phyloP scores from a whole-genome alignment of 164 flowering plant species.

The Kingdonia uniflora region DNA sequence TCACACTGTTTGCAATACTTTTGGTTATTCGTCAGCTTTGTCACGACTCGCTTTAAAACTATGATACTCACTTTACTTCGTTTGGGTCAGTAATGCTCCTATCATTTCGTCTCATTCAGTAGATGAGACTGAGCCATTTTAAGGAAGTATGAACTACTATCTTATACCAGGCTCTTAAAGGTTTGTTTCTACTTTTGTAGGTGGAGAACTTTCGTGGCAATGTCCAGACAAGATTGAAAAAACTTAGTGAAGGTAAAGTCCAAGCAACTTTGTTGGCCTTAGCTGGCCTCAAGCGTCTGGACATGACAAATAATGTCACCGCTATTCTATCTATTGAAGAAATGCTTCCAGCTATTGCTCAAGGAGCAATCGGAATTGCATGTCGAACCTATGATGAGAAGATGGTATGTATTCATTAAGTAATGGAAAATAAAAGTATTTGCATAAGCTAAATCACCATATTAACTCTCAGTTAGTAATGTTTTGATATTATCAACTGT shows the following conservation, averaged over 20 bases:
- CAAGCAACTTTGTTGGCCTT: conserved; percentile 89
- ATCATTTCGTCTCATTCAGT: no score
- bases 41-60: no score
- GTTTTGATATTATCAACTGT: no score
- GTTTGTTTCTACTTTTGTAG: conserved; percentile 20
- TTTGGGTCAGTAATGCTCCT: no score
- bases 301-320: conserved; percentile 77
- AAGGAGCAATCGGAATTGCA: conserved; percentile 99
- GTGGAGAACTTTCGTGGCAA: conserved; percentile 89
- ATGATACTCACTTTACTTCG: no score
- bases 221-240: conserved; percentile 86
- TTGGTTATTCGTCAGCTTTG: no score
- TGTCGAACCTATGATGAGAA: conserved; percentile 75
- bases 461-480: no score
- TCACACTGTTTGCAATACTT: no score
- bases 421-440: neutral
- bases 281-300: conserved; percentile 85
- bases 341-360: conserved; percentile 99
- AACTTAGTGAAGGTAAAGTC: conserved; percentile 77
- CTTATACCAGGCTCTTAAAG: no score
- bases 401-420: conserved; percentile 43
- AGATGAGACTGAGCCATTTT: no score
- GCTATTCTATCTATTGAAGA: conserved; percentile 78
- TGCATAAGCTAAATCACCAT: no score
- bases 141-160: no score